phyloP scores from a whole-genome alignment of 352 stramenopile genomes.

The Pythium vanterpoolii region DNA sequence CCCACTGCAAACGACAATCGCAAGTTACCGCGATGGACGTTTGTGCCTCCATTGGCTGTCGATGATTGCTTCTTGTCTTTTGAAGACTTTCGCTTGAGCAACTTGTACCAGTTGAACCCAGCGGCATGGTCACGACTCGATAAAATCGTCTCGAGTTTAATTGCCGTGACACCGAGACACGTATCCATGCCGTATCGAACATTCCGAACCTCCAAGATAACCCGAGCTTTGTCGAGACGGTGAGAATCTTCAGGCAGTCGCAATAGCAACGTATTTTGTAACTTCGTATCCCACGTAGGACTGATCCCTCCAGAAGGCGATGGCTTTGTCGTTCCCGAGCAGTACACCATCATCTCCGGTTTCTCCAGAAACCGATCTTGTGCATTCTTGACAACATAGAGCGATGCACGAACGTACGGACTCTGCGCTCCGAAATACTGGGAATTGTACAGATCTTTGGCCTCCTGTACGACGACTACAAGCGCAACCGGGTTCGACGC shows the following conservation, averaged over 20 bases:
- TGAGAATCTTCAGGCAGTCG: slow-evolving; percentile 59
- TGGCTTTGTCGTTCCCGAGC: slow-evolving; percentile 73
- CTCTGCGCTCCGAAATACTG: slow-evolving; percentile 86
- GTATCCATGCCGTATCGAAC: slow-evolving; percentile 83
- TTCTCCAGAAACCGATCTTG: slow-evolving; percentile 77
- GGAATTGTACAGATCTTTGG: slow-evolving; percentile 76
- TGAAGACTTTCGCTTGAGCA: slow-evolving; percentile 76
- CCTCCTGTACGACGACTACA: slow-evolving; percentile 79
- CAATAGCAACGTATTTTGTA: slow-evolving; percentile 80
- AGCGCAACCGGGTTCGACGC: slow-evolving; percentile 75
- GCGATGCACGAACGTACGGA: slow-evolving; percentile 75
- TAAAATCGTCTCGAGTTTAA: slow-evolving; percentile 79
- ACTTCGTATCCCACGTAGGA: slow-evolving; percentile 69
- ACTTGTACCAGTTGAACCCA: slow-evolving; percentile 87
- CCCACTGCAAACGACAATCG: slow-evolving; percentile 80
- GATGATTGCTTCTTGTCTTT: slow-evolving; percentile 39
- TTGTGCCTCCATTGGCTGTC: slow-evolving; percentile 37
- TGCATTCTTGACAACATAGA: slow-evolving; percentile 81
- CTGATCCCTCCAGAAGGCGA: slow-evolving; percentile 66
- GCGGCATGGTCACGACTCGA: slow-evolving; percentile 70
- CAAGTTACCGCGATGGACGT: slow-evolving; percentile 70
- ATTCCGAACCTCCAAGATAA: slow-evolving; percentile 87
- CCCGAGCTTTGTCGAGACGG: slow-evolving; percentile 60
- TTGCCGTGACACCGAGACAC: slow-evolving; percentile 76
- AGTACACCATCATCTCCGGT: slow-evolving; percentile 75